Conservation (phyloP, 2,329 filamentous ascomycete species). For the Didymella keratinophila region DNA sequence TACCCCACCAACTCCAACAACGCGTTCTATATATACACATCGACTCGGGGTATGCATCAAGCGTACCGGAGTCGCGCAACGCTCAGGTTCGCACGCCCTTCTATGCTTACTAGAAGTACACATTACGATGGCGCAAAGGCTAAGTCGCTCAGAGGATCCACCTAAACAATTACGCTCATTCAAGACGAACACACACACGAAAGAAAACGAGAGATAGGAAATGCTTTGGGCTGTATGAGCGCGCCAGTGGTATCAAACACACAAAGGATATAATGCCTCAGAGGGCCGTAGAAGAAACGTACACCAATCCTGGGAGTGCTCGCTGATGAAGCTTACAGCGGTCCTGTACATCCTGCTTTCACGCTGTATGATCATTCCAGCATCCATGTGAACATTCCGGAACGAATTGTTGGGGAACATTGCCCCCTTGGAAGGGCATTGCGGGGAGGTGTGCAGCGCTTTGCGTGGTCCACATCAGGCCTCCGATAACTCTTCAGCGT, state of each 20-base stretch:
- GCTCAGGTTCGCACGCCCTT: constrained; percentile 1
- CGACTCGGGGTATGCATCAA: constrained; percentile 13
- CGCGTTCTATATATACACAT: constrained; percentile 10
- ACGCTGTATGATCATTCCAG: not conserved
- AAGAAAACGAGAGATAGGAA: constrained; percentile 18
- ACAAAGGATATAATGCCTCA: constrained; percentile 15
- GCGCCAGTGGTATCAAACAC: constrained; percentile 27
- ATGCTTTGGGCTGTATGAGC: constrained; percentile 23
- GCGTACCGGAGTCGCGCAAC: constrained; percentile 5
- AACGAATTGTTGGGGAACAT: not conserved
- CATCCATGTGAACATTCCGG: not conserved
- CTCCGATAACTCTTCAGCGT: not conserved
- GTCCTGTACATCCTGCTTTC: constrained; percentile 4
- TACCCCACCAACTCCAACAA: not conserved
- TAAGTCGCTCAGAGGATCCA: constrained; percentile 4
- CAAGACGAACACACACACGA: constrained; percentile 14
- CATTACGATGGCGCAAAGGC: constrained; percentile 21
- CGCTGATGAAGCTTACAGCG: not conserved
- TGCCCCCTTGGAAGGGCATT: not conserved
- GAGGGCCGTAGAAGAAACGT: constrained; percentile 10
- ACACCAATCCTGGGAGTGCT: not conserved
- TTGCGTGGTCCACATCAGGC: not conserved
- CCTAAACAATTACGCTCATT: constrained; percentile 17
- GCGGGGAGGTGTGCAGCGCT: not conserved
- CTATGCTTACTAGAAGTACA: constrained; percentile 21